These are phyloP conservation scores for Aspergillus indologenus DNA, from an alignment of 495 filamentous ascomycete species.

Conservation along the genomic window DNA sequence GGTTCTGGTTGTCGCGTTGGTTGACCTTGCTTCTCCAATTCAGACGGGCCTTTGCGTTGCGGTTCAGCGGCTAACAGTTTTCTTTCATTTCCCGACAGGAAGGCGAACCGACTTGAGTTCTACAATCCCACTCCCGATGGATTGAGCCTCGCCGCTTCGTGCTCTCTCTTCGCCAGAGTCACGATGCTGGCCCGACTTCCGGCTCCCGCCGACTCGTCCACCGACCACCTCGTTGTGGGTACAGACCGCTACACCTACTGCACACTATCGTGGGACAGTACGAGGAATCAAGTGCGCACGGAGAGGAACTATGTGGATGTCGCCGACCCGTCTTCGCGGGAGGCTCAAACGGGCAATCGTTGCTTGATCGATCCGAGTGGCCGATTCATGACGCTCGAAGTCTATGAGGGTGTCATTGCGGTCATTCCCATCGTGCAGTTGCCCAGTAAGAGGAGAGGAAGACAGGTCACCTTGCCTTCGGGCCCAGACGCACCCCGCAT, in stretches of 20 bases:
- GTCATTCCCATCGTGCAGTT: conserved; percentile 67
- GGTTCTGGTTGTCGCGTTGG: conserved; percentile 84
- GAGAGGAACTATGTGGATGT: conserved; percentile 67
- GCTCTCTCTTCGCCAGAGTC: conserved; percentile 75
- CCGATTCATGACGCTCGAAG: conserved; percentile 75
- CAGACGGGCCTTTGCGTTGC: background rate
- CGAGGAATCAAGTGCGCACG: conserved; percentile 60
- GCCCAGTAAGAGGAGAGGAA: conserved; percentile 51
- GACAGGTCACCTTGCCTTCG: conserved; percentile 22
- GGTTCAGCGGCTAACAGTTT: background rate
- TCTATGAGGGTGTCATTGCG: conserved; percentile 86
- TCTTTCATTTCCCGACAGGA: conserved; percentile 49
- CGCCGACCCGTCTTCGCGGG: conserved; percentile 73
- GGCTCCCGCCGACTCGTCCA: conserved; percentile 65
- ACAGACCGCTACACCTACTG: conserved; percentile 90
- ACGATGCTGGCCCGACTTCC: conserved; percentile 77
- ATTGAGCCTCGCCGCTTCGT: conserved; percentile 58
- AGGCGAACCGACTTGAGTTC: conserved; percentile 89
- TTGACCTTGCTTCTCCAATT: conserved; percentile 5
- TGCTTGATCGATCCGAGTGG: conserved; percentile 82
- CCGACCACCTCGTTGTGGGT: conserved; percentile 88
- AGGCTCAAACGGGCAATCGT: conserved; percentile 70
- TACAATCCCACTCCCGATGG: conserved; percentile 61
- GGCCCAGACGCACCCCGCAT: conserved; percentile 40
- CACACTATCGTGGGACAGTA: conserved; percentile 76